Evolutionary conservation across 768 basidiomycete species (phyloP).

Genomic region (Leccinum arenicola): DNA sequence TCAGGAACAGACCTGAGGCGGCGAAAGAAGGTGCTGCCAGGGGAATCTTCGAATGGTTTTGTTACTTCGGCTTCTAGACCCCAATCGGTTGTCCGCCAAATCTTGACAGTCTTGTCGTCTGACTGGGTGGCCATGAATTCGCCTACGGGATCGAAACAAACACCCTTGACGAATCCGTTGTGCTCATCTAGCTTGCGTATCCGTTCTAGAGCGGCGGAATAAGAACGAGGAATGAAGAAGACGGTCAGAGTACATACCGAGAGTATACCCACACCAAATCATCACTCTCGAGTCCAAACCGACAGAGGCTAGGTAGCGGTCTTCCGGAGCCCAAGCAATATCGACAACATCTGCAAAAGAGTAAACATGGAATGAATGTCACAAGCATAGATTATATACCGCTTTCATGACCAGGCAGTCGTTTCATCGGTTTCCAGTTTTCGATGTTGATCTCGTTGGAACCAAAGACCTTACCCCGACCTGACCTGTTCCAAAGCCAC

Average conservation of each 20-base stretch:
- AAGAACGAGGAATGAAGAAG: background rate
- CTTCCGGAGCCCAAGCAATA: conserved; percentile 92
- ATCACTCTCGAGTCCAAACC: conserved; percentile 89
- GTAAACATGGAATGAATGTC: conserved; percentile 1
- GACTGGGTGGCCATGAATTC: conserved; percentile 98
- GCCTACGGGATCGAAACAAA: conserved; percentile 98
- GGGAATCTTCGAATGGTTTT: conserved; percentile 92
- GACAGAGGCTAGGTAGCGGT: conserved; percentile 89
- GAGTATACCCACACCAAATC: conserved; percentile 91
- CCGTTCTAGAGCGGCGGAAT: conserved; percentile 52
- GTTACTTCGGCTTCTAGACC: conserved; percentile 75
- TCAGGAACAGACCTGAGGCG: conserved; percentile 63
- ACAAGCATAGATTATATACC: conserved; percentile 47
- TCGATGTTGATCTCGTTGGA: conserved; percentile 95
- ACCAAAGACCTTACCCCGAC: conserved; percentile 88
- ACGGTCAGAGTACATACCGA: conserved; percentile 52
- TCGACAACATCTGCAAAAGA: conserved; percentile 79
- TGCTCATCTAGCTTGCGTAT: conserved; percentile 83
- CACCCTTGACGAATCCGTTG: conserved; percentile 96
- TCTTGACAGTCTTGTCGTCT: conserved; percentile 93
- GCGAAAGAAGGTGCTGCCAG: conserved; percentile 92
- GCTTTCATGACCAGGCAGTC: conserved; percentile 91
- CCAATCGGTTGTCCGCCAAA: conserved; percentile 97
- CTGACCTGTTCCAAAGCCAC: conserved; percentile 46
- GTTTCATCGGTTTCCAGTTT: conserved; percentile 92